Percentiles rank a stretch among this genome's conserved stretches.
These are phyloP conservation scores for Cryptosporidium ryanae DNA, from an alignment of 169 alveolate genomes.

Conservation along the genomic window DNA sequence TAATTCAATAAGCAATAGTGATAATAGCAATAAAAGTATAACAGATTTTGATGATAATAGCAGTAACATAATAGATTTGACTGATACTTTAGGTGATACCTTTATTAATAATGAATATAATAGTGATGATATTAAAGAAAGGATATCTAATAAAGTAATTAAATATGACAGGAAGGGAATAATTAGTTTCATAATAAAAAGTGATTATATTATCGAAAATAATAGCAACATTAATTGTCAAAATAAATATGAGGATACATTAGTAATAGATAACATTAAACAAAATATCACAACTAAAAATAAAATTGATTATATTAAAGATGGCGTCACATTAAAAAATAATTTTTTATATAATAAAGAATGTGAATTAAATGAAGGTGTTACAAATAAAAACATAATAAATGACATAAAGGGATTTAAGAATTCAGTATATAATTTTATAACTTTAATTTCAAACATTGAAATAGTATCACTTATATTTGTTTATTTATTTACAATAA, in stretches of 20 bases:
- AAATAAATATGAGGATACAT: neutral
- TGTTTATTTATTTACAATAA: constrained; percentile 54
- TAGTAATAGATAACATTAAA: neutral
- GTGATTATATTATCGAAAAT: neutral
- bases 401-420: neutral
- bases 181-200: neutral
- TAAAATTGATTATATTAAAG: neutral
- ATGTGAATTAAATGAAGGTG: neutral
- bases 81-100: neutral
- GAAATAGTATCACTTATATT: constrained; percentile 48
- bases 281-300: neutral
- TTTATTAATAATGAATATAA: neutral
- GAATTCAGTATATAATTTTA: constrained; percentile 1
- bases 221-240: constrained; percentile 1
- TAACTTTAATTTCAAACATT: constrained; percentile 14
- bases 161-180: neutral
- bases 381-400: neutral
- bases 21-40: neutral
- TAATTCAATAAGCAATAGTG: neutral
- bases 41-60: neutral
- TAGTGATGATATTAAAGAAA: constrained; percentile 1
- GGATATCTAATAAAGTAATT: neutral
- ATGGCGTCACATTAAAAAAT: neutral
- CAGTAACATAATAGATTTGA: neutral
- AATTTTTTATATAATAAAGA: neutral